A percentile compares a stretch with the other conserved stretches of the same genome.
These are phyloP conservation scores for Endotrypanum monterogeii DNA, from an alignment of 208 protist genomes.

Conservation along the genomic window DNA sequence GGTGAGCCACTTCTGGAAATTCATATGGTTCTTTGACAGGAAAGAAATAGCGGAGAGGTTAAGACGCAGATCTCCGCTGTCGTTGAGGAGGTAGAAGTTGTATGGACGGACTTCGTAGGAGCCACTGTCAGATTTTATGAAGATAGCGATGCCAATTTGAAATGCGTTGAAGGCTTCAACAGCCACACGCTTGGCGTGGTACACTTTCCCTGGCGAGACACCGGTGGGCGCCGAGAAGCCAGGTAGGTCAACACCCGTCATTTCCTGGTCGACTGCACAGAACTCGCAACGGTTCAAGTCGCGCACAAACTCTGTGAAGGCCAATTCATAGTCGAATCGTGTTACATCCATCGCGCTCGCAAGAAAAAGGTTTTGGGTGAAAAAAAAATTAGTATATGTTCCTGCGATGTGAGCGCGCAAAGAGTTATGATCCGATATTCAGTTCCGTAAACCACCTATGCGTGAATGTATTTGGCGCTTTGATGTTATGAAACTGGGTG, in stretches of 20 bases:
- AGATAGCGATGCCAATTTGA: slow-evolving; percentile 76
- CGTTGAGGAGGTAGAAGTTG: slow-evolving; percentile 76
- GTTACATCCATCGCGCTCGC: slow-evolving; percentile 49
- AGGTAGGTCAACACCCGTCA: slow-evolving; percentile 64
- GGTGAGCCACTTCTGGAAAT: slow-evolving; percentile 71
- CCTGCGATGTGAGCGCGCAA: neutral
- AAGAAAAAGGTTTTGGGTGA: neutral
- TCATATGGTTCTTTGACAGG: slow-evolving; percentile 45
- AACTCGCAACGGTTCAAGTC: slow-evolving; percentile 62
- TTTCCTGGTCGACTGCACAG: slow-evolving; percentile 79
- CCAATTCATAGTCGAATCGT: slow-evolving; percentile 34
- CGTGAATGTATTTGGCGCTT: too few relatives aligned
- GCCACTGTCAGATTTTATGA: slow-evolving; percentile 35
- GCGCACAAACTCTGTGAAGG: slow-evolving; percentile 53
- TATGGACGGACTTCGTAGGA: slow-evolving; percentile 71
- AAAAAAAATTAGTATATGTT: neutral
- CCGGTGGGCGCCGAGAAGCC: slow-evolving; percentile 24
- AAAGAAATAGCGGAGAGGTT: slow-evolving; percentile 43
- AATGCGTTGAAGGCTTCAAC: slow-evolving; percentile 66
- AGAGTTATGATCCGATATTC: too few relatives aligned
- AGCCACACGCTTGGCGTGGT: slow-evolving; percentile 40
- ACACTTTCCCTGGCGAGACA: slow-evolving; percentile 39
- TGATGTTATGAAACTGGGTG: too few relatives aligned
- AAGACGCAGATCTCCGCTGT: slow-evolving; percentile 41
- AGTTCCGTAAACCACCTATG: too few relatives aligned